Conservation (phyloP, 768 basidiomycete genomes). For the Russula abietina region DNA sequence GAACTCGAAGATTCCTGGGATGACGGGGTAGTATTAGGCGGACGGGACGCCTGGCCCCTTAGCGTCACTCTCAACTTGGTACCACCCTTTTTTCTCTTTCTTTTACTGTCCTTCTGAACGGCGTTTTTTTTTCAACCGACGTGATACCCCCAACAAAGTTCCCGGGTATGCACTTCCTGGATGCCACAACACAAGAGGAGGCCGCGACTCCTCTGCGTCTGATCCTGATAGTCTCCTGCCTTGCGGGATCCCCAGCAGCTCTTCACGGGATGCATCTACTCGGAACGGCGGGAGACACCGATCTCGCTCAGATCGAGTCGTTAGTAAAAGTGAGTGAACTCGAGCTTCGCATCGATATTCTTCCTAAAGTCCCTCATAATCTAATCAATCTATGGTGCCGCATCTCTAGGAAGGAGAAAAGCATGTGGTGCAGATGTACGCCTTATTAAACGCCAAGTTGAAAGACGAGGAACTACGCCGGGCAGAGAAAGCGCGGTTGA, state of each 20-base stretch:
- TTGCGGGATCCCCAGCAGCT: constrained; percentile 30
- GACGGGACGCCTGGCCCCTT: constrained; percentile 66
- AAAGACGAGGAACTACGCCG: constrained; percentile 58
- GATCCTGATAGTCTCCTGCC: constrained; percentile 60
- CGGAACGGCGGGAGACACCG: constrained; percentile 57
- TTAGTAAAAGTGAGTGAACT: constrained; percentile 46
- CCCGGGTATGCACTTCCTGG: constrained; percentile 59
- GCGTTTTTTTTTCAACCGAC: background rate
- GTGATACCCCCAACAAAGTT: constrained; percentile 35
- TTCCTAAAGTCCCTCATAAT: background rate
- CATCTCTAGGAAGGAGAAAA: constrained; percentile 55
- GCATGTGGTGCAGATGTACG: constrained; percentile 53
- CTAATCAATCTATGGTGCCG: background rate
- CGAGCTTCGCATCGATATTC: constrained; percentile 9
- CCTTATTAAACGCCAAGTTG: constrained; percentile 55
- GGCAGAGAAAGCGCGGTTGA: constrained; percentile 53
- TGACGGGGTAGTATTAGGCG: constrained; percentile 62
- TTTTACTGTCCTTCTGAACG: too few relatives aligned
- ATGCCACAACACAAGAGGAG: constrained; percentile 70
- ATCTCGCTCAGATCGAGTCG: constrained; percentile 40
- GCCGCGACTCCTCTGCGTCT: constrained; percentile 56
- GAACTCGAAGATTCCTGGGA: constrained; percentile 87
- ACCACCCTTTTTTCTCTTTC: constrained; percentile 27
- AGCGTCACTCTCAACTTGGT: constrained; percentile 76
- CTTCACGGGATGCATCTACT: constrained; percentile 61